Evolutionary conservation across 2,329 filamentous ascomycete genomes (phyloP).

Genomic region (Cercospora janseana): DNA sequence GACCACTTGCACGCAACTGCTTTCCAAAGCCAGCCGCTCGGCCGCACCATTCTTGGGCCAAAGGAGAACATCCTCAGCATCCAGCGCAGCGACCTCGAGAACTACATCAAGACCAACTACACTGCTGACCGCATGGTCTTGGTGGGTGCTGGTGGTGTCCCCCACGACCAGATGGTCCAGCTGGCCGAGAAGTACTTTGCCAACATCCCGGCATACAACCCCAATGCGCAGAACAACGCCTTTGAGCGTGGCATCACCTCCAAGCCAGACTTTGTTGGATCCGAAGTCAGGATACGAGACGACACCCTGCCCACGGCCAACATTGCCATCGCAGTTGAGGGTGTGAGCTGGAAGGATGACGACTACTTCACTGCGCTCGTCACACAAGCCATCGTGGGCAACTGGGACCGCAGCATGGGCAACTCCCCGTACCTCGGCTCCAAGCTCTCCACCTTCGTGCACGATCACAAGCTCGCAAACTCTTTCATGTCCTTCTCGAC

Average conservation of each 20-base stretch:
- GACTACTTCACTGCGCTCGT: conserved; percentile 99
- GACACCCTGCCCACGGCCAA: conserved; percentile 95
- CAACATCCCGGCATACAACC: conserved; percentile 70
- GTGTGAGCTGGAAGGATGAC: conserved; percentile 98
- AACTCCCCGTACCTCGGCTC: conserved; percentile 95
- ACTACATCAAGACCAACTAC: conserved; percentile 99
- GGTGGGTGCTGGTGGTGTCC: conserved; percentile 88
- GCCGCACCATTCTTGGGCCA: conserved; percentile 95
- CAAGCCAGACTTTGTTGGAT: conserved; percentile 93
- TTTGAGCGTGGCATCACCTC: conserved; percentile 73
- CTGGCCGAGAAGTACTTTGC: conserved; percentile 96
- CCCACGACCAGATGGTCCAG: conserved; percentile 89
- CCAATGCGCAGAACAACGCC: conserved; percentile 69
- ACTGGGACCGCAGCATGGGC: conserved; percentile 99
- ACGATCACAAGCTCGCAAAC: conserved; percentile 94
- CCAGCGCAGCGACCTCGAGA: conserved; percentile 80
- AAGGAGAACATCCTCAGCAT: conserved; percentile 98
- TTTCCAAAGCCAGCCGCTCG: conserved; percentile 92
- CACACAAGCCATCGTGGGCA: conserved; percentile 96
- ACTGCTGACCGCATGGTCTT: conserved; percentile 99
- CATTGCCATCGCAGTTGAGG: conserved; percentile 97
- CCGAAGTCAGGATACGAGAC: conserved; percentile 91
- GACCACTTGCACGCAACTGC: conserved; percentile 98
- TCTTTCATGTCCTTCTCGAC: conserved; percentile 99
- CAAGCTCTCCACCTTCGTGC: conserved; percentile 93